These are phyloP conservation scores for Stephania yunnanensis DNA, from an alignment of 164 flowering plant genomes.

Conservation along the genomic window DNA sequence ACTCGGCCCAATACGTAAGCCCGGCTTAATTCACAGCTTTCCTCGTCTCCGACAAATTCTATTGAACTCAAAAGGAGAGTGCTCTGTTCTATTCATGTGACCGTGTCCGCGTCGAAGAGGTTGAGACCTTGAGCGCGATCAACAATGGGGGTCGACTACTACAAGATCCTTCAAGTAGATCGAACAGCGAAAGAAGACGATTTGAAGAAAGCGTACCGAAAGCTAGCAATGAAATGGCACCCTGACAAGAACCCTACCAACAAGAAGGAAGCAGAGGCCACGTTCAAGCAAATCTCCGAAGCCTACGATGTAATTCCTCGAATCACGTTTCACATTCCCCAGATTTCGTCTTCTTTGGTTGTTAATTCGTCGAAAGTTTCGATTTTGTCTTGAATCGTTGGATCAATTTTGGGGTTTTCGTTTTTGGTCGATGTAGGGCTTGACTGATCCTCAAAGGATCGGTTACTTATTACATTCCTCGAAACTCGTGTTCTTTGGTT, in stretches of 20 bases:
- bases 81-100: too few relatives aligned
- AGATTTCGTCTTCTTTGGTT: neutral
- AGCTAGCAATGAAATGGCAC: slow-evolving; percentile 95
- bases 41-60: neutral
- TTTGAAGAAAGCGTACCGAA: slow-evolving; percentile 85
- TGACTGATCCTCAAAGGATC: slow-evolving; percentile 84
- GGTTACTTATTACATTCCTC: too few relatives aligned
- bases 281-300: slow-evolving; percentile 90
- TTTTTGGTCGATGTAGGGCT: neutral
- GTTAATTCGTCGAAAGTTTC: neutral
- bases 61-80: neutral
- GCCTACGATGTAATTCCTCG: slow-evolving; percentile 67
- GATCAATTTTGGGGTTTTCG: neutral
- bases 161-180: slow-evolving; percentile 72
- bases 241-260: slow-evolving; percentile 88
- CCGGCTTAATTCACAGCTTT: neutral
- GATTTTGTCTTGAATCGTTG: too few relatives aligned
- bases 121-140: neutral
- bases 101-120: neutral
- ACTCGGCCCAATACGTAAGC: neutral
- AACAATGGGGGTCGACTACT: slow-evolving; percentile 83
- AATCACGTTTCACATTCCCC: neutral
- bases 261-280: slow-evolving; percentile 90
- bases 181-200: slow-evolving; percentile 74
- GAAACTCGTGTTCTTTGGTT: too few relatives aligned